Percentiles rank a stretch among this genome's conserved stretches.
Conservation (phyloP, 2,329 filamentous ascomycete genomes). For the Aspergillus latus region DNA sequence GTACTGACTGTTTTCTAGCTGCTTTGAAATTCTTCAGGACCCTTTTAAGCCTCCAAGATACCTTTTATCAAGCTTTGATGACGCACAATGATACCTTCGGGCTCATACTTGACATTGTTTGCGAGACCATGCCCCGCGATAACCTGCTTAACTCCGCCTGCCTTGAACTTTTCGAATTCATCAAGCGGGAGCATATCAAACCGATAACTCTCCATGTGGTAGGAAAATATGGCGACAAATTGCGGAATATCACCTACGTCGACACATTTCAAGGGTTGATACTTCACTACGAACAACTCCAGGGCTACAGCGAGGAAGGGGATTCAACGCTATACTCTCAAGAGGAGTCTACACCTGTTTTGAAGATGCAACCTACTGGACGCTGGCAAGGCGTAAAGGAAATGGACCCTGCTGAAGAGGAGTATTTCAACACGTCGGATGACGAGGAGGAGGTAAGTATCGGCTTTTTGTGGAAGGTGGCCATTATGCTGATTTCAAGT, state of each 20-base stretch:
- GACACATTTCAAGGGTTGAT: constrained; percentile 79
- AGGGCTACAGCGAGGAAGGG: constrained; percentile 63
- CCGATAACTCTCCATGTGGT: constrained; percentile 80
- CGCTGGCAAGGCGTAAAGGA: constrained; percentile 74
- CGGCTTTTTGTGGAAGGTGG: not conserved
- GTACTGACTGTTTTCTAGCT: constrained; percentile 50
- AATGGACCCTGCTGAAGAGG: constrained; percentile 80
- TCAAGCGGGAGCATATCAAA: constrained; percentile 79
- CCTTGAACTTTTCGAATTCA: constrained; percentile 88
- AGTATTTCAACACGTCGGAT: constrained; percentile 90
- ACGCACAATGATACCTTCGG: constrained; percentile 78
- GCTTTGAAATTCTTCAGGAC: constrained; percentile 93
- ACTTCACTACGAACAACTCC: constrained; percentile 73
- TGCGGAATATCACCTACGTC: constrained; percentile 76
- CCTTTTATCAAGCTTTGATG: constrained; percentile 85
- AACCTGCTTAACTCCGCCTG: constrained; percentile 93
- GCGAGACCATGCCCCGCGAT: constrained; percentile 83
- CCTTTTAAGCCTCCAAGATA: constrained; percentile 79
- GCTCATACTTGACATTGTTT: constrained; percentile 79
- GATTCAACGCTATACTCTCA: constrained; percentile 69
- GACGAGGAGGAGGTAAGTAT: constrained; percentile 68
- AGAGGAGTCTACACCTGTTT: constrained; percentile 58
- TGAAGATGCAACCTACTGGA: constrained; percentile 52
- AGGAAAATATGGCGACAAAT: constrained; percentile 75
- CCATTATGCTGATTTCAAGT: constrained; percentile 11